These are phyloP conservation scores for Globisporangium nagaii DNA, from an alignment of 352 stramenopile genomes.

Conservation along the genomic window DNA sequence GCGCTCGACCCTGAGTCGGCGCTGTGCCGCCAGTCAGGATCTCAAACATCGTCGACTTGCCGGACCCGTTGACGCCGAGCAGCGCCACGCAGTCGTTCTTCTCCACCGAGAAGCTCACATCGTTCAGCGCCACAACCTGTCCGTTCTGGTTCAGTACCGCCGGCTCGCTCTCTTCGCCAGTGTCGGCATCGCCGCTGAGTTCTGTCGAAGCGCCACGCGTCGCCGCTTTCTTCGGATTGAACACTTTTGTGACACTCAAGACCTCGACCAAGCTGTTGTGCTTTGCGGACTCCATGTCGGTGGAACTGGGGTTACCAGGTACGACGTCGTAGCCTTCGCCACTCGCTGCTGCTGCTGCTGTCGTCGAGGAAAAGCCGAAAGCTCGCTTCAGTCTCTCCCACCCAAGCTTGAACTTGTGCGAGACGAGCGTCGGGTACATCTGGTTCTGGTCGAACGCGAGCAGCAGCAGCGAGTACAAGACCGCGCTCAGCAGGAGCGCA, in stretches of 20 bases:
- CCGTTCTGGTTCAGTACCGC: constrained; percentile 31
- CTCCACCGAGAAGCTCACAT: constrained; percentile 83
- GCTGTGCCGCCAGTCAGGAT: constrained; percentile 91
- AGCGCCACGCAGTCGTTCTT: constrained; percentile 89
- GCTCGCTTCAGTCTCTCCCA: constrained; percentile 14
- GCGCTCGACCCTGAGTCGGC: constrained; percentile 55
- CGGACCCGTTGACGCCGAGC: constrained; percentile 92
- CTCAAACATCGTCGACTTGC: constrained; percentile 97
- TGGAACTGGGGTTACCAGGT: not conserved
- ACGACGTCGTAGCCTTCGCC: not conserved
- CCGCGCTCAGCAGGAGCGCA: constrained; percentile 30
- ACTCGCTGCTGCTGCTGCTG: not conserved
- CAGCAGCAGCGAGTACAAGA: constrained; percentile 48
- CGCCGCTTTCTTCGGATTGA: constrained; percentile 45
- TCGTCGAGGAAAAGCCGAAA: not conserved
- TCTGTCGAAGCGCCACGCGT: constrained; percentile 2
- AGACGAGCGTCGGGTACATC: constrained; percentile 64
- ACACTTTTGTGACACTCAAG: constrained; percentile 53
- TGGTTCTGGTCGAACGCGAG: constrained; percentile 52
- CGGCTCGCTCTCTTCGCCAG: constrained; percentile 5
- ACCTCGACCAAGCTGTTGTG: constrained; percentile 44
- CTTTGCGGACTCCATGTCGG: constrained; percentile 19
- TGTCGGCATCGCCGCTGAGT: not conserved
- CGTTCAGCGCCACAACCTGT: constrained; percentile 61
- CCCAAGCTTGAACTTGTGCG: constrained; percentile 22